Conservation (phyloP, 2,329 filamentous ascomycete genomes). For the Cladosporium halotolerans region DNA sequence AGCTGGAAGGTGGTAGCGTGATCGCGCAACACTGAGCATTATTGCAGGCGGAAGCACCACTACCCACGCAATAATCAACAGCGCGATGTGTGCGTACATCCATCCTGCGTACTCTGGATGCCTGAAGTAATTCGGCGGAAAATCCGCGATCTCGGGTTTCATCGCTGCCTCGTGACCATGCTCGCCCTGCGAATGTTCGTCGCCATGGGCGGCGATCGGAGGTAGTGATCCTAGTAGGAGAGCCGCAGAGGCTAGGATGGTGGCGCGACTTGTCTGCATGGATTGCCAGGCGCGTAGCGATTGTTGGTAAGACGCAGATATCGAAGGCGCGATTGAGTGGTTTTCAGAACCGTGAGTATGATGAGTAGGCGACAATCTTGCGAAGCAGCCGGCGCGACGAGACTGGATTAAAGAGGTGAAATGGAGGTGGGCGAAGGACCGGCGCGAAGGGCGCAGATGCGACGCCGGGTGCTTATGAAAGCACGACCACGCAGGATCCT, state of each 20-base stretch:
- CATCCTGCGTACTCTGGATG: constrained; percentile 47
- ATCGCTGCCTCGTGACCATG: constrained; percentile 21
- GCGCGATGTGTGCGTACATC: constrained; percentile 62
- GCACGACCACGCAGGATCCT: background rate
- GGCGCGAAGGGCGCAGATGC: constrained; percentile 26
- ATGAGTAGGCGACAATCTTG: background rate
- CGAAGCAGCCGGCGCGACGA: background rate
- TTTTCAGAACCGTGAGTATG: background rate
- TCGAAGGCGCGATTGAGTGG: background rate
- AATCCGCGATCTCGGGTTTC: background rate
- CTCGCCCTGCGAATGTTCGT: constrained; percentile 28
- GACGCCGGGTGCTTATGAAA: constrained; percentile 10
- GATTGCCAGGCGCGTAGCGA: background rate
- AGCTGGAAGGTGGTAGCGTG: constrained; percentile 61
- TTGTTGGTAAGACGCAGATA: background rate
- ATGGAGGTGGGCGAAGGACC: background rate
- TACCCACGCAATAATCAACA: constrained; percentile 68
- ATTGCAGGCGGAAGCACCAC: constrained; percentile 70
- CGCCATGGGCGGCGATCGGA: constrained; percentile 31
- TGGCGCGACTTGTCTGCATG: constrained; percentile 21
- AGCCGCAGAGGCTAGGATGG: constrained; percentile 22
- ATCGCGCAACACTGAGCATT: constrained; percentile 78
- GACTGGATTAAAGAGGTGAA: background rate
- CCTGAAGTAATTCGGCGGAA: constrained; percentile 54
- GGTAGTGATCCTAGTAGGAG: constrained; percentile 37